phyloP scores from a whole-genome alignment of 352 stramenopile species.

The Globisporangium acanthophoron region DNA sequence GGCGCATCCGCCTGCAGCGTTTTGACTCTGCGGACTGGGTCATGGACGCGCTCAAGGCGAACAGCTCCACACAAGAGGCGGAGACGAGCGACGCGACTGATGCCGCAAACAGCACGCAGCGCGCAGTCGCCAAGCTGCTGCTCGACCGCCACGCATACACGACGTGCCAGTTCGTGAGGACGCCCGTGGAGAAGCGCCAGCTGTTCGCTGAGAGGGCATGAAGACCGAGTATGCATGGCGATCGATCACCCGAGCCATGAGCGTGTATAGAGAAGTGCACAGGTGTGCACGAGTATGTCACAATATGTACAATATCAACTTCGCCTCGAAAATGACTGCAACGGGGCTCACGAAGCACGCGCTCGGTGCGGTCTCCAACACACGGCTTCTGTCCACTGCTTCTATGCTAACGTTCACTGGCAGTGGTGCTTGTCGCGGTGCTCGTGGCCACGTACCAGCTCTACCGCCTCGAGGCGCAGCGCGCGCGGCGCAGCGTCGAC shows the following conservation, averaged over 20 bases:
- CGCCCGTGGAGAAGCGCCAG: conserved; percentile 19
- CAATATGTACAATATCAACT: too few species aligned
- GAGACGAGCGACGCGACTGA: conserved; percentile 2
- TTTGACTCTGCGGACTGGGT: conserved; percentile 77
- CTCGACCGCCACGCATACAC: conserved; percentile 56
- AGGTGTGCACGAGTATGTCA: too few species aligned
- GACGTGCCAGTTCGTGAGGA: conserved; percentile 37
- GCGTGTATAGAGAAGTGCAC: not conserved
- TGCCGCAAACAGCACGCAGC: not conserved
- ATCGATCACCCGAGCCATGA: too few species aligned
- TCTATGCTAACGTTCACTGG: not conserved
- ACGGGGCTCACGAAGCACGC: conserved; percentile 28
- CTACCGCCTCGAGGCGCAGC: conserved; percentile 42
- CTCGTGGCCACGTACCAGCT: conserved; percentile 58
- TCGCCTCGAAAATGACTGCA: not conserved
- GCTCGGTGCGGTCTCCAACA: conserved; percentile 17
- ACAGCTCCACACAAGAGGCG: not conserved
- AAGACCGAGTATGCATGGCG: not conserved
- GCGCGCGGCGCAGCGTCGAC: conserved; percentile 16
- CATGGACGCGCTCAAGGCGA: conserved; percentile 19
- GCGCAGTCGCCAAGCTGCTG: conserved; percentile 40
- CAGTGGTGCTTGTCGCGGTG: conserved; percentile 57
- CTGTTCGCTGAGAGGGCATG: conserved; percentile 18
- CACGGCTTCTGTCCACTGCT: not conserved
- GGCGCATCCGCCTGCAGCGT: conserved; percentile 49